Evolutionary conservation across 352 stramenopile species (phyloP).

Genomic region (Phytophthora foliorum): DNA sequence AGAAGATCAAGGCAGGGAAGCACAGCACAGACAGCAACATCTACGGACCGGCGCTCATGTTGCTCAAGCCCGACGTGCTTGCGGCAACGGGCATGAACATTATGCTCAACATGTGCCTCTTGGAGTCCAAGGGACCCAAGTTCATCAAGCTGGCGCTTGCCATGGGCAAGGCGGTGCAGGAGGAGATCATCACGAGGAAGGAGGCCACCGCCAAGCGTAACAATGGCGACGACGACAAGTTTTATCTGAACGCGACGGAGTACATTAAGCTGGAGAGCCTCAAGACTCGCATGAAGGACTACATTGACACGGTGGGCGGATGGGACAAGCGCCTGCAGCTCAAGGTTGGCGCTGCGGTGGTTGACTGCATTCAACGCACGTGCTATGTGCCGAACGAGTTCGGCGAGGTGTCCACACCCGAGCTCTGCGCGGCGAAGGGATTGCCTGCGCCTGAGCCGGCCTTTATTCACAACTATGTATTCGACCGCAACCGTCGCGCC

Average conservation of each 20-base stretch:
- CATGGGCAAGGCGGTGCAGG: conserved; percentile 81
- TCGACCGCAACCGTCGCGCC: conserved; percentile 81
- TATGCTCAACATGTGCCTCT: conserved; percentile 78
- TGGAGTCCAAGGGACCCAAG: conserved; percentile 73
- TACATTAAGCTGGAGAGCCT: conserved; percentile 47
- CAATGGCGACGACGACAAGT: conserved; percentile 28
- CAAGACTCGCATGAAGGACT: conserved; percentile 58
- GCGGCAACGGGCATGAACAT: conserved; percentile 72
- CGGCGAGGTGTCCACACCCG: conserved; percentile 41
- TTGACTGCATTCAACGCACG: conserved; percentile 85
- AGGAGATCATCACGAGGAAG: conserved; percentile 78
- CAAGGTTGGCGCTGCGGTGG: conserved; percentile 88
- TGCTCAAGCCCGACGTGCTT: conserved; percentile 64
- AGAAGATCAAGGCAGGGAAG: conserved; percentile 58
- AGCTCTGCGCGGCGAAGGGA: conserved; percentile 42
- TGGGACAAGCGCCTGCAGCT: conserved; percentile 93
- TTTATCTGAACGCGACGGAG: conserved; percentile 39
- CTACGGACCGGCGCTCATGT: conserved; percentile 73
- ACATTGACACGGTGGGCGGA: conserved; percentile 76
- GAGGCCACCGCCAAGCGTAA: conserved; percentile 44
- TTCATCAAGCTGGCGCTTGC: conserved; percentile 85
- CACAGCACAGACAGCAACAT: conserved; percentile 81
- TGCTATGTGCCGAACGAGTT: conserved; percentile 67
- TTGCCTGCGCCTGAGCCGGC: conserved; percentile 46
- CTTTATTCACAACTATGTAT: conserved; percentile 85